Conservation (phyloP, 192 early-diverging fungal genomes). For the Dissophora ornata region DNA sequence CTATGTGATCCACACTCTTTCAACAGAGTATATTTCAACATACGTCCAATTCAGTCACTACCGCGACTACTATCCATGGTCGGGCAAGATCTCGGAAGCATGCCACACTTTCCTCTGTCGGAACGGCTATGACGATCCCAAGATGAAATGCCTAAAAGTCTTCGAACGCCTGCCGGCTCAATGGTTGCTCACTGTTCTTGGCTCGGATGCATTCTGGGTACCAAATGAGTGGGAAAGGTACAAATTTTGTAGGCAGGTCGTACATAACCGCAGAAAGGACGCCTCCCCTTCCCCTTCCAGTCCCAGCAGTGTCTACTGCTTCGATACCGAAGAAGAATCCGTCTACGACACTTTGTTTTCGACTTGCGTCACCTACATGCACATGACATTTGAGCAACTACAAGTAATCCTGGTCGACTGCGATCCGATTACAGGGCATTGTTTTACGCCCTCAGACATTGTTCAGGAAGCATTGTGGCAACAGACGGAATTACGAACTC, state of each 20-base stretch:
- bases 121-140: conserved; percentile 59
- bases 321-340: conserved; percentile 14
- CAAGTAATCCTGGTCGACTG: conserved; percentile 53
- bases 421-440: conserved; percentile 44
- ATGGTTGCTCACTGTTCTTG: conserved; percentile 61
- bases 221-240: conserved; percentile 70
- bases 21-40: conserved; percentile 16
- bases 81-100: conserved; percentile 58
- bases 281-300: no score
- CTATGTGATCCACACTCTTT: conserved; percentile 37
- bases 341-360: conserved; percentile 53
- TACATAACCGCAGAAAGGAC: conserved; percentile 33
- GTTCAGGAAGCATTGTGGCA: conserved; percentile 65
- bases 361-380: conserved; percentile 60
- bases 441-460: conserved; percentile 47
- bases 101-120: conserved; percentile 64
- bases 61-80: conserved; percentile 57
- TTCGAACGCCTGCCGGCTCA: conserved; percentile 52
- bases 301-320: no score
- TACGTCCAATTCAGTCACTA: conserved; percentile 59
- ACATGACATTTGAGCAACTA: conserved; percentile 67
- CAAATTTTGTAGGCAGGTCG: conserved; percentile 50
- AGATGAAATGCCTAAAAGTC: conserved; percentile 22
- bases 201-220: conserved; percentile 68
- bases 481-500: conserved; percentile 58